These are phyloP conservation scores for Diddensiella santjacobensis DNA, from an alignment of 805 yeast genomes.

Conservation along the genomic window DNA sequence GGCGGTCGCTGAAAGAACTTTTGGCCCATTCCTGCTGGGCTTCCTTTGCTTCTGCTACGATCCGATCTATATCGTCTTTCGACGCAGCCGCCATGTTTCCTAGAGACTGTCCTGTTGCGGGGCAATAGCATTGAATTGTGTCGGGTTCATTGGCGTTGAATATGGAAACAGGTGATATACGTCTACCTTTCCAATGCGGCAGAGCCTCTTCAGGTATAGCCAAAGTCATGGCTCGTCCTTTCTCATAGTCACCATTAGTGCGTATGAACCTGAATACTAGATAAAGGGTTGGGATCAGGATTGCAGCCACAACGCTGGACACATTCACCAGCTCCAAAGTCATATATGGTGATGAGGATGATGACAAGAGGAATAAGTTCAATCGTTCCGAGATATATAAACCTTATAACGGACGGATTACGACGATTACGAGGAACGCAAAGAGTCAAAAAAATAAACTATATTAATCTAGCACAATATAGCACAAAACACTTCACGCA, in stretches of 20 bases:
- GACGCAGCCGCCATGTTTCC: constrained; percentile 67
- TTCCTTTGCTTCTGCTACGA: constrained; percentile 47
- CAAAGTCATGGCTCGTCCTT: constrained; percentile 28
- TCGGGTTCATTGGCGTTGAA: constrained; percentile 58
- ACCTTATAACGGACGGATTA: too few relatives aligned
- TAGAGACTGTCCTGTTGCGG: constrained; percentile 89
- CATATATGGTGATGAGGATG: too few relatives aligned
- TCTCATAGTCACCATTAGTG: neutral
- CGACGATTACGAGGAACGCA: too few relatives aligned
- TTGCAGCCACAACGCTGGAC: constrained; percentile 1
- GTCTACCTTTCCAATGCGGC: constrained; percentile 88
- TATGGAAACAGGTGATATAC: constrained; percentile 62
- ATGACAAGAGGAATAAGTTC: too few relatives aligned
- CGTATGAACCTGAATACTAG: constrained; percentile 3
- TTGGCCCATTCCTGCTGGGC: constrained; percentile 54
- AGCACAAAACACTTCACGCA: too few relatives aligned
- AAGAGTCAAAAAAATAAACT: too few relatives aligned
- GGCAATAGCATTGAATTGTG: constrained; percentile 81
- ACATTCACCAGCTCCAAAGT: neutral
- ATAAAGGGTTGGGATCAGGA: constrained; percentile 5
- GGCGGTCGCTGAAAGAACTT: constrained; percentile 61
- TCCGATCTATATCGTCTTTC: constrained; percentile 65
- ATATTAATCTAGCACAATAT: too few relatives aligned
- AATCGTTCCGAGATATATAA: too few relatives aligned
- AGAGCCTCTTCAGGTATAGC: constrained; percentile 72